These are phyloP conservation scores for Alternaria atra DNA, from an alignment of 2,329 filamentous ascomycete genomes.

Conservation along the genomic window DNA sequence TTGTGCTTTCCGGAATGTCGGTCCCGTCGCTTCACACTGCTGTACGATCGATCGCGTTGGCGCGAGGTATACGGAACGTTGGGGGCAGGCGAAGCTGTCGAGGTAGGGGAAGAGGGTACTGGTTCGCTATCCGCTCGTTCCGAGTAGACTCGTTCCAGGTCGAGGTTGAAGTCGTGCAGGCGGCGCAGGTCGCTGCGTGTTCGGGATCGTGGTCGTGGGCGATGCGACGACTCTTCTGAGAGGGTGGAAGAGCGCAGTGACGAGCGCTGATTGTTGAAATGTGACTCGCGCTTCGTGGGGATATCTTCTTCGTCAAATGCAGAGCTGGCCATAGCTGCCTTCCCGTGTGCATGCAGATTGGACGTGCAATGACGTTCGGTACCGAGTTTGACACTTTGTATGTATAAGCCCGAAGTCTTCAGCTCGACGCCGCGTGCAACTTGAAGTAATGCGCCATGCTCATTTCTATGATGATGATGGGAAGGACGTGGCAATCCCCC, in stretches of 20 bases:
- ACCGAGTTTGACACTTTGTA: neutral
- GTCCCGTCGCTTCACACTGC: constrained; percentile 8
- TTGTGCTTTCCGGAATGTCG: constrained; percentile 2
- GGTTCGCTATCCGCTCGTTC: constrained; percentile 26
- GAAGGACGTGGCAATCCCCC: neutral
- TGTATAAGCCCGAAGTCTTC: neutral
- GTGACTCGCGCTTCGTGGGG: constrained; percentile 34
- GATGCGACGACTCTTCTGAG: constrained; percentile 23
- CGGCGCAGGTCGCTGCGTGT: constrained; percentile 21
- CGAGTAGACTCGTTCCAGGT: constrained; percentile 11
- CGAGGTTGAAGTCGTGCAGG: constrained; percentile 31
- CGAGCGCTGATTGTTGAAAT: constrained; percentile 50
- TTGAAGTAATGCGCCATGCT: neutral
- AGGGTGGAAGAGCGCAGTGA: constrained; percentile 32
- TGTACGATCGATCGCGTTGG: neutral
- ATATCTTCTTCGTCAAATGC: constrained; percentile 31
- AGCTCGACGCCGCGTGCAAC: constrained; percentile 3
- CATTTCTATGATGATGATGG: neutral
- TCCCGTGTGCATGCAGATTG: constrained; percentile 13
- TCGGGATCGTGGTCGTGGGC: constrained; percentile 22
- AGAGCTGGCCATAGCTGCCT: constrained; percentile 30
- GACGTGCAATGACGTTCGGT: constrained; percentile 22
- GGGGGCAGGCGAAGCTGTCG: constrained; percentile 27
- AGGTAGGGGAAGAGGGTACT: constrained; percentile 5
- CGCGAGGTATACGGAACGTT: constrained; percentile 22